These are phyloP conservation scores for Aphelidium insulamus DNA, from an alignment of 371 early-diverging fungal species.

Conservation along the genomic window DNA sequence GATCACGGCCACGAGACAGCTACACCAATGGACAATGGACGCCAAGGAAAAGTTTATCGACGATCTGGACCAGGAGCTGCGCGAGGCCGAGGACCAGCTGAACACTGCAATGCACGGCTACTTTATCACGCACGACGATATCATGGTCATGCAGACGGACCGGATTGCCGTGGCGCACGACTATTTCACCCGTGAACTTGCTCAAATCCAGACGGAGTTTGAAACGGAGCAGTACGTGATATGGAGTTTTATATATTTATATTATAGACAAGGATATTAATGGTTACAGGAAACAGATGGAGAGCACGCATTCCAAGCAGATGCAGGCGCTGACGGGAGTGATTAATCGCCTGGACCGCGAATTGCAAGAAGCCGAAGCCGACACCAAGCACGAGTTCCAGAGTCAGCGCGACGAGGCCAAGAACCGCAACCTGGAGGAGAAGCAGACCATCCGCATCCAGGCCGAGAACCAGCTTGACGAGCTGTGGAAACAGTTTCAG, in stretches of 20 bases:
- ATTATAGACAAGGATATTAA: not conserved
- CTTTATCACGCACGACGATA: conserved; percentile 18
- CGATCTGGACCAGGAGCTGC: conserved; percentile 10
- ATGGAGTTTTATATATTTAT: not conserved
- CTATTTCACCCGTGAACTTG: conserved; percentile 15
- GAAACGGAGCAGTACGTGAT: conserved; percentile 8
- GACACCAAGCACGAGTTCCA: conserved; percentile 29
- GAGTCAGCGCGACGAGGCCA: conserved; percentile 22
- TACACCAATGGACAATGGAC: conserved; percentile 17
- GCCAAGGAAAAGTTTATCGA: conserved; percentile 13
- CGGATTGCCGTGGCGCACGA: conserved; percentile 13
- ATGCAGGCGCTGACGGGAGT: conserved; percentile 19
- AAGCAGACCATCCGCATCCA: conserved; percentile 29
- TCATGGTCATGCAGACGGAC: conserved; percentile 18
- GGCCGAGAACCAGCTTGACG: conserved; percentile 25
- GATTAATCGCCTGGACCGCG: conserved; percentile 19
- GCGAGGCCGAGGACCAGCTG: conserved; percentile 24
- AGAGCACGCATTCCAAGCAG: conserved; percentile 15
- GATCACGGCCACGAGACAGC: too few species aligned
- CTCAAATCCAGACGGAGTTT: conserved; percentile 19
- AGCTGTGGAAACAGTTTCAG: conserved; percentile 26
- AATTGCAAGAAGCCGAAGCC: conserved; percentile 23
- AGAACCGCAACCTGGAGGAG: conserved; percentile 32
- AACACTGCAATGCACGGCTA: conserved; percentile 18
- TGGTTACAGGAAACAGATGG: conserved; percentile 11